phyloP scores from a whole-genome alignment of 345 rosid species.

The Cardiospermum halicacabum region DNA sequence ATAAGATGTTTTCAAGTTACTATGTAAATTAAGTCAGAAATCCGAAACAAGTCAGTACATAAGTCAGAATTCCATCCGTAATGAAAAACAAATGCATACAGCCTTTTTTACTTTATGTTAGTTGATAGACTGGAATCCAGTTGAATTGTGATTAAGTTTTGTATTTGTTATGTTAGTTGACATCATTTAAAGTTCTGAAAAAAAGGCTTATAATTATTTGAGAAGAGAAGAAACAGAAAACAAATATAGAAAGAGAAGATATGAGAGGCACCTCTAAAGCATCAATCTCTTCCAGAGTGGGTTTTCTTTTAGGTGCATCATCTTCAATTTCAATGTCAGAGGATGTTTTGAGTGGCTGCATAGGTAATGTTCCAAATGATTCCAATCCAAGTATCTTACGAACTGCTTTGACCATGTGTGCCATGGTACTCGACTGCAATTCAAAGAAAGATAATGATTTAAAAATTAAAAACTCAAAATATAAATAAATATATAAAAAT shows the following conservation, averaged over 20 bases:
- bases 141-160: no score
- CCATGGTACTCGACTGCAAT: constrained; percentile 87
- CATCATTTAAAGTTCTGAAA: background rate
- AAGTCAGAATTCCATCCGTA: background rate
- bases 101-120: no score
- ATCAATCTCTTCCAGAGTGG: constrained; percentile 93
- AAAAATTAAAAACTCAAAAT: no score
- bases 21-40: background rate
- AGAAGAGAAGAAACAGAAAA: background rate
- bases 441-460: constrained; percentile 3
- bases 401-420: constrained; percentile 94
- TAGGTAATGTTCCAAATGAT: constrained; percentile 43
- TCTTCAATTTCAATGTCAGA: constrained; percentile 71
- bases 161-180: background rate
- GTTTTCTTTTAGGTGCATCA: constrained; percentile 83
- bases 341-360: constrained; percentile 30
- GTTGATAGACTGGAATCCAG: no score
- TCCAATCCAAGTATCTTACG: constrained; percentile 80
- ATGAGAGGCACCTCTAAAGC: constrained; percentile 74
- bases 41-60: background rate
- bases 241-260: background rate
- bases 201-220: background rate
- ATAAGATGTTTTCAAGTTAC: background rate
- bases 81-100: no score
- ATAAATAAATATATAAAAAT: no score